phyloP scores from a whole-genome alignment of 164 flowering plant species.

The Annona cherimola region DNA sequence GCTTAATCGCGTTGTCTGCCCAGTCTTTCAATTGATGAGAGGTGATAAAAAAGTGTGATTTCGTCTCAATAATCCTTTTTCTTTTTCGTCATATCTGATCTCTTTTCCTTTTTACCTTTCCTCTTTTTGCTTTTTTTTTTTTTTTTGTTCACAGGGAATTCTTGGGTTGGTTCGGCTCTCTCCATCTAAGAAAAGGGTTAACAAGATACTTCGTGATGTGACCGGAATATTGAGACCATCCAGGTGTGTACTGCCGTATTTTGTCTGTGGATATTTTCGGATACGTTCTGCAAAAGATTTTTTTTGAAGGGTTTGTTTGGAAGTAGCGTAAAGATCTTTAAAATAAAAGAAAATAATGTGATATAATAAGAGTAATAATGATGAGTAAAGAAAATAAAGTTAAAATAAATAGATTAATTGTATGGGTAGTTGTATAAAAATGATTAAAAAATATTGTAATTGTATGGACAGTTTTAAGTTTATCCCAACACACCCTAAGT shows the following conservation, averaged over 20 bases:
- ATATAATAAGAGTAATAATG: no score
- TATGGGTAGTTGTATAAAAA: no score
- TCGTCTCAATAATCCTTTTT: neutral
- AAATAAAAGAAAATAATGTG: no score
- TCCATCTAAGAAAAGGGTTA: conserved; percentile 38
- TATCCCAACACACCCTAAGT: no score
- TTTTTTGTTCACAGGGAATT: conserved; percentile 12
- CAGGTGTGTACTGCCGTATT: conserved; percentile 26
- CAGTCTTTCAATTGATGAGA: neutral
- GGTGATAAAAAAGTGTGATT: neutral
- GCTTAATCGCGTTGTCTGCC: neutral
- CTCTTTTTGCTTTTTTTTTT: neutral
- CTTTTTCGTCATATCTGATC: neutral
- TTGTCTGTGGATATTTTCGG: neutral
- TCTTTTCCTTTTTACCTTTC: no score
- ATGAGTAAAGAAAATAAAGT: no score
- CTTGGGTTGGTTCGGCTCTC: conserved; percentile 38
- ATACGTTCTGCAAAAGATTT: no score
- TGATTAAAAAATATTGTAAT: no score
- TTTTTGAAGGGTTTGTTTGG: no score
- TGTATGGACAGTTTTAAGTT: no score
- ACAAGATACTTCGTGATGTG: conserved; percentile 45
- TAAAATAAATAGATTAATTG: no score
- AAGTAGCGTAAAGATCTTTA: no score
- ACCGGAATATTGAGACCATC: conserved; percentile 55